Base-by-base conservation (phyloP, 2,329 filamentous ascomycete genomes). In the Calonectria honghensis region DNA sequence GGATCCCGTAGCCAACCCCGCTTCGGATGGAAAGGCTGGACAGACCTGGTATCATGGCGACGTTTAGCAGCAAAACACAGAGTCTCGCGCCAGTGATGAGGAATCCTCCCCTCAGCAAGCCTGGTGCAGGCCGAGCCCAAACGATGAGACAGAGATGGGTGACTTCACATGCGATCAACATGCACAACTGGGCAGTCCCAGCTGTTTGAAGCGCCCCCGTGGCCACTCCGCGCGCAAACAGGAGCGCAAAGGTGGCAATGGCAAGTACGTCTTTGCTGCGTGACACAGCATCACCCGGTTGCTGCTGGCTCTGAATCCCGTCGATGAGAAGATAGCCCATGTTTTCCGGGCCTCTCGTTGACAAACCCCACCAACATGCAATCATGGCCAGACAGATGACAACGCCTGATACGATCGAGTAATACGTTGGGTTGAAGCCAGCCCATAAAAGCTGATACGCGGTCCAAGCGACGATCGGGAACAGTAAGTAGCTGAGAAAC, bases 401-500 rank as follows among this genome's bases (percentile, higher is more conserved):
- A 0, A 77, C 0, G 2, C 66, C 61, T 1, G 79, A 76, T 1
- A 61, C 93, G 88, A 78, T 32, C 0, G 76, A 80, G 48, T 84
- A 80, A 37, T 83, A 82, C 0, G 75, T 10, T 0, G 83, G 82
- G 1, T 80, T 41, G 0, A 63, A 16, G 0, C 31, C 29, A 1
- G 74, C 77, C 31, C 74, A 68, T n/a, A 75, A 76, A 61, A 96
- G 86, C 81, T 96, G 94, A 81, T 94, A 96, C 77, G 94, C 90
- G 9, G 94, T 94, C 64, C 95, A 84, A 0, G 94, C 89, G 13
- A 95, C 89, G 57, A 95, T 88, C 0, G 94, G 94, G 9, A 96
- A 85, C 57, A 95, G 87, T 79, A 96, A 93, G 84, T 93, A 96
- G 83, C 94, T 95, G 86, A 94, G 94, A 9, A 94, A 89, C 73